These are phyloP conservation scores for Suillus sp. DNA, from an alignment of 768 basidiomycete genomes.

Conservation along the genomic window DNA sequence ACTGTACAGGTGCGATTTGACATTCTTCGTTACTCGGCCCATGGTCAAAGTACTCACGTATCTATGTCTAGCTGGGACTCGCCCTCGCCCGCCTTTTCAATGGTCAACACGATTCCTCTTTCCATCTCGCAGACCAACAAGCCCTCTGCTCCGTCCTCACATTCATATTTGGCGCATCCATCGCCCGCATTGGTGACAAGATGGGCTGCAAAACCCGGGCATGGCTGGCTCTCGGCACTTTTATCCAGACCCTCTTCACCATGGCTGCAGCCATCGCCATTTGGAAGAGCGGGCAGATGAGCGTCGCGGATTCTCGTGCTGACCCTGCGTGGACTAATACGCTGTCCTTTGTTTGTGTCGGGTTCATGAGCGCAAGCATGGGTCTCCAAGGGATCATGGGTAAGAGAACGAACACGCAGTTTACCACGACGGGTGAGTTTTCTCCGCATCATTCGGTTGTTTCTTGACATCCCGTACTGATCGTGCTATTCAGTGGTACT, in stretches of 20 bases:
- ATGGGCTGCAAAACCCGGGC: conserved; percentile 66
- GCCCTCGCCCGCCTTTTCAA: conserved; percentile 76
- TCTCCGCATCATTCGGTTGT: not conserved
- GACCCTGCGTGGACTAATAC: conserved; percentile 69
- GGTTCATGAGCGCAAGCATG: conserved; percentile 75
- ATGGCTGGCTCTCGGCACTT: conserved; percentile 71
- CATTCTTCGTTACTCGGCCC: conserved; percentile 8
- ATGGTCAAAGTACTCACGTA: not conserved
- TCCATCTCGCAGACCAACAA: conserved; percentile 79
- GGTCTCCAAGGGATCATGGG: conserved; percentile 83
- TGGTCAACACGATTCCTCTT: conserved; percentile 50
- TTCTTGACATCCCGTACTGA: not conserved
- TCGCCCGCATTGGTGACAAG: conserved; percentile 74
- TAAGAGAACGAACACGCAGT: conserved; percentile 75
- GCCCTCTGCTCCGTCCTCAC: conserved; percentile 71
- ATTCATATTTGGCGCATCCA: conserved; percentile 68
- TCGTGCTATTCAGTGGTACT: conserved; percentile 55
- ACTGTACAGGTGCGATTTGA: conserved; percentile 53
- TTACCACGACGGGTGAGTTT: conserved; percentile 67
- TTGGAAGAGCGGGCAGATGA: conserved; percentile 64
- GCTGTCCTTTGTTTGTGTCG: conserved; percentile 65
- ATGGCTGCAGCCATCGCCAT: conserved; percentile 69
- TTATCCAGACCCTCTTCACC: conserved; percentile 71
- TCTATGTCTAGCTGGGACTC: conserved; percentile 58
- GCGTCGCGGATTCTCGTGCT: conserved; percentile 52